Evolutionary conservation across 108 stramenopile species (phyloP).

Genomic region (Cylindrotheca closterium): DNA sequence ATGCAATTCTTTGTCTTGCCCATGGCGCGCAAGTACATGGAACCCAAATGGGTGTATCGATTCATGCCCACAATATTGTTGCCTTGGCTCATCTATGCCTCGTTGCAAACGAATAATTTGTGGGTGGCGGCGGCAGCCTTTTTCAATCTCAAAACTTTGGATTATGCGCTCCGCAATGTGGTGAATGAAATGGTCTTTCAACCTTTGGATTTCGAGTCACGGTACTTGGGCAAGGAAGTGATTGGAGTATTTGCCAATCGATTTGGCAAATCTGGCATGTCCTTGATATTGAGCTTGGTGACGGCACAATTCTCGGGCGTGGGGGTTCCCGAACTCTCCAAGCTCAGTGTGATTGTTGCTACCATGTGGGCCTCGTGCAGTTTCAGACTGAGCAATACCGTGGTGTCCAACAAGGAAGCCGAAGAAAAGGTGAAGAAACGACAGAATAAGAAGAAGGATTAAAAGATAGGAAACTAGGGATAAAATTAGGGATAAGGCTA

Average conservation of each 20-base stretch:
- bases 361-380: conserved; percentile 25
- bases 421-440: conserved; percentile 44
- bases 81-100: conserved; percentile 19
- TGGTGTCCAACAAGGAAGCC: conserved; percentile 41
- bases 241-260: conserved; percentile 87
- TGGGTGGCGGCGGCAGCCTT: conserved; percentile 57
- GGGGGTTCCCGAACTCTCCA: conserved; percentile 13
- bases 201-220: conserved; percentile 76
- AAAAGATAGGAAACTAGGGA: too few species aligned
- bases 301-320: conserved; percentile 10
- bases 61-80: conserved; percentile 54
- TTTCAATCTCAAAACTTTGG: conserved; percentile 60
- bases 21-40: conserved; percentile 36
- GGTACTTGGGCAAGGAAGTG: conserved; percentile 82
- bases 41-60: conserved; percentile 67
- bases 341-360: conserved; percentile 25
- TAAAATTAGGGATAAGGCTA: too few species aligned
- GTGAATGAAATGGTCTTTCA: conserved; percentile 79
- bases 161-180: conserved; percentile 72
- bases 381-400: conserved; percentile 17
- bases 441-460: conserved; percentile 9
- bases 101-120: conserved; percentile 23
- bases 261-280: conserved; percentile 86
- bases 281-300: conserved; percentile 32
- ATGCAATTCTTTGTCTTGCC: conserved; percentile 81